Evolutionary conservation across 208 protist genomes (phyloP), one percentile per base, ranked within the genome.

Genomic region (Histomonas meleagridis): DNA sequence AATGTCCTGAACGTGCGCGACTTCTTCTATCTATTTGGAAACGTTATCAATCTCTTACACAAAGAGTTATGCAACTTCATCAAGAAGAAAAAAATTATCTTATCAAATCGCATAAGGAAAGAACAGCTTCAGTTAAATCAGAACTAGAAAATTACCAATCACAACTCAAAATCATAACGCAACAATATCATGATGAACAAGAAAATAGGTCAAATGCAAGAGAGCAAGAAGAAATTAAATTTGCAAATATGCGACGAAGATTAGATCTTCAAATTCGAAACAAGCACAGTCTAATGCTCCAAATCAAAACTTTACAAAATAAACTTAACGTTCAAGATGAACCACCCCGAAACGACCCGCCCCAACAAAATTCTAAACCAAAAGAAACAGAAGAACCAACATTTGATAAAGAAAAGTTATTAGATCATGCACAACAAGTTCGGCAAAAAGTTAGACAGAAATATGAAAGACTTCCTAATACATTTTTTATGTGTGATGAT

Each of bases 221-320:
- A 86, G 76, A 86, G 55, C 9, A n/a, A 35, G 76, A 86, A n/a
- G 76, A 86, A 86, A 86, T 46, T 21, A 86, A 86, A 55, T 86
- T 86, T 38, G 76, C 76, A 49, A 86, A 86, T 55, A 86, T 86
- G 76, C 23, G 76, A 55, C 51, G 55, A 48, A 86, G 55, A 55
- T 26, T 86, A 5, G 76, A 86, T 55, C 28, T 86, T 18, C 76
- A 86, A 86, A 46, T 86, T 18, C 51, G 55, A 86, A 86, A 86
- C 28, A 86, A 86, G 46, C 4, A 46, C 2, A 51, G 16, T 38
- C 76, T 86, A 21, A 18, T 51, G 38, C 51, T 86, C 18, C 76
- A 86, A 55, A 86, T 86, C 18, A 86, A 86, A 55, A 32, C 23
- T 0, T 28, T 86, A 21, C 23, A 48, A 18, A 46, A 86, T 32